Evolutionary conservation across 805 yeast genomes (phyloP), one percentile per base, ranked within the genome.

Genomic region (Cyberlindnera nakhonratchasimensis): DNA sequence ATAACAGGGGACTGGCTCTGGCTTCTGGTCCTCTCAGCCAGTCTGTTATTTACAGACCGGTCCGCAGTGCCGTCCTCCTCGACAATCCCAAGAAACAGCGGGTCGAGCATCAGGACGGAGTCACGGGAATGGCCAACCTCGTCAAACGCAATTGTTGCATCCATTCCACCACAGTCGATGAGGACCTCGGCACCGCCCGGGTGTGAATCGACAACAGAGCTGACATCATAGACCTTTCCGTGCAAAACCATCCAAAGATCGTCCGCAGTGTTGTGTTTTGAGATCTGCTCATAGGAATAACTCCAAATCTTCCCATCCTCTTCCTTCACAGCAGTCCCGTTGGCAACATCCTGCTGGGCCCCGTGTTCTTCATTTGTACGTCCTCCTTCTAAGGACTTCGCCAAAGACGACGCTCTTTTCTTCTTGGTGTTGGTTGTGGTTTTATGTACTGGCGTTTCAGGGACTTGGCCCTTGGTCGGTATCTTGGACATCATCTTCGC

Each of bases 71-170:
- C 46, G 17, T 40, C 51, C 6, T 46, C 47, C 18, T 87, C 87
- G 34, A 91, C 74, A 41, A 76, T 80, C 43, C 99, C 99, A 43
- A 91, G 74, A 55, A 75, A 71, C 52, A 88, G 68, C 18, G 77
- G 79, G 29, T 68, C 71, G 55, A 93, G 70, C 58, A 85, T 74
- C 53, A 82, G 89, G 47, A 81, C 78, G 20, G 98, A 98, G 53
- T 90, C 96, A 49, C 88, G 96, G 17, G 97, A 87, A 68, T 93
- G 99, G 18, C 99, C 99, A 59, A 93, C 93, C 54, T 91, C 97
- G 45, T 83, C 86, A 58, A 88, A 91, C 9, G 86, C 79, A 53
- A 82, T 80, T 7, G 93, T 82, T 10, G 91, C 95, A 54, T 85
- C 88, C 29, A 40, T 21, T 4, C 93, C 95, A 24, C 86, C 95